Conservation (phyloP, 176 grass and related monocot species). For the Tillandsia leiboldiana region DNA sequence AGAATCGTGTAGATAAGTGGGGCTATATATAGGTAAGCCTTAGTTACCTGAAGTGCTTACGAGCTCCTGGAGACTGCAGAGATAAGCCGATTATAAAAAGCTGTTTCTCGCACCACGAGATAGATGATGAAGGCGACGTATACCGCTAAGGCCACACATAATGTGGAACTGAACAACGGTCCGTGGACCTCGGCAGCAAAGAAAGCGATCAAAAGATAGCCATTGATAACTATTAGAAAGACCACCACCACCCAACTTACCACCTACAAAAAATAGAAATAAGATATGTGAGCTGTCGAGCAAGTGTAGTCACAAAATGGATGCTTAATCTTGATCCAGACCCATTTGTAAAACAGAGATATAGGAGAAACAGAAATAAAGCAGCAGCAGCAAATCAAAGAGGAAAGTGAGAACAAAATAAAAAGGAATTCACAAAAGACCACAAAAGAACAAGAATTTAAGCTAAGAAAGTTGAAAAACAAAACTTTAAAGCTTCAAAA, state of each 20-base stretch:
- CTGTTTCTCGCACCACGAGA: slow-evolving; percentile 48
- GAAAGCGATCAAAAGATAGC: slow-evolving; percentile 77
- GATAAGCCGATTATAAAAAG: slow-evolving; percentile 39
- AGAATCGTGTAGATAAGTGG: too few relatives aligned
- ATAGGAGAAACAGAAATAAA: too few relatives aligned
- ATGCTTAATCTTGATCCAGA: not conserved
- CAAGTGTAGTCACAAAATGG: slow-evolving; percentile 4
- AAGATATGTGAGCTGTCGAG: slow-evolving; percentile 1
- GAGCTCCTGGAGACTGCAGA: slow-evolving; percentile 36
- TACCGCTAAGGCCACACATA: slow-evolving; percentile 37
- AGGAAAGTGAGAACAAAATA: too few relatives aligned
- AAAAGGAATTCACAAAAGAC: too few relatives aligned
- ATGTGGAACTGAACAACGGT: slow-evolving; percentile 47
- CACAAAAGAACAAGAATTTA: too few relatives aligned
- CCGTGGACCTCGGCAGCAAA: slow-evolving; percentile 57
- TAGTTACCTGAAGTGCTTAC: slow-evolving; percentile 19
- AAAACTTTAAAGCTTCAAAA: too few relatives aligned
- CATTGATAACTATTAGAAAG: slow-evolving; percentile 90
- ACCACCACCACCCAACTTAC: slow-evolving; percentile 66
- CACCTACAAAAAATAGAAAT: slow-evolving; percentile 32
- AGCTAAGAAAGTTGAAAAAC: too few relatives aligned
- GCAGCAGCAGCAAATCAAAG: too few relatives aligned
- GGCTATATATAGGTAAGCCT: too few relatives aligned
- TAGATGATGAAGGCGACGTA: slow-evolving; percentile 73
- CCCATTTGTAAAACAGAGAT: not conserved